Evolutionary conservation across 1,284 basidiomycete species (phyloP), one percentile per base, ranked within the genome.

Genomic region (Marasmius fiardii): DNA sequence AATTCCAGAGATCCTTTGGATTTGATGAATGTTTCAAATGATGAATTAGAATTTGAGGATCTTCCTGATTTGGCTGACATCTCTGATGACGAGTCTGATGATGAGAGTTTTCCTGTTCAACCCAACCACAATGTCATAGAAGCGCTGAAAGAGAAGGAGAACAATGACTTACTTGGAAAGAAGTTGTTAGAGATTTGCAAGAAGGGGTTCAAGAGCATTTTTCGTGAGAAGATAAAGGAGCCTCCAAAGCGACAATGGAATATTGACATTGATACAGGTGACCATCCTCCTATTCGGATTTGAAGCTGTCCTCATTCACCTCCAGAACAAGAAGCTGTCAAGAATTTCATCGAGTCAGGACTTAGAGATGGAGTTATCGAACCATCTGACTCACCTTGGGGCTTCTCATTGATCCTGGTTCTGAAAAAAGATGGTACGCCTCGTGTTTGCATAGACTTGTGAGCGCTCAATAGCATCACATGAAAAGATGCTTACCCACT

Each of bases 181-280:
- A 45, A 31, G 51, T 24, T 54, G 26, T 48, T 48, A 24, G 23
- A 35, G n/a, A 35, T 11, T n/a, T 23, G 18, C 16, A 35, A 54
- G 23, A 34, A 31, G 43, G 35, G 16, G 18, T 48, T 35, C 35
- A 23, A 51, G 18, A 47, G 48, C 34, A 43, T 39, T 11, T 56
- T 56, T 43, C 4, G 44, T 8, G 35, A 47, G 20, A 56, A 52
- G 51, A 35, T 56, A 26, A 44, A 51, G 21, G 28, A 52, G n/a
- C 51, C 49, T n/a, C 51, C 51, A 10, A 2, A 18, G 28, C n/a
- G 51, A 16, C 41, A 23, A 6, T 56, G 55, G 55, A 18, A n/a
- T n/a, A 43, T 53, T 14, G 11, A 53, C 21, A 56, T 56, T 49
- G 45, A 56, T 20, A 56, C 55, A 21, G 44, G 55, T 7, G 18